Conservation (phyloP, 192 early-diverging fungal genomes). For the Dissophora ornata region DNA sequence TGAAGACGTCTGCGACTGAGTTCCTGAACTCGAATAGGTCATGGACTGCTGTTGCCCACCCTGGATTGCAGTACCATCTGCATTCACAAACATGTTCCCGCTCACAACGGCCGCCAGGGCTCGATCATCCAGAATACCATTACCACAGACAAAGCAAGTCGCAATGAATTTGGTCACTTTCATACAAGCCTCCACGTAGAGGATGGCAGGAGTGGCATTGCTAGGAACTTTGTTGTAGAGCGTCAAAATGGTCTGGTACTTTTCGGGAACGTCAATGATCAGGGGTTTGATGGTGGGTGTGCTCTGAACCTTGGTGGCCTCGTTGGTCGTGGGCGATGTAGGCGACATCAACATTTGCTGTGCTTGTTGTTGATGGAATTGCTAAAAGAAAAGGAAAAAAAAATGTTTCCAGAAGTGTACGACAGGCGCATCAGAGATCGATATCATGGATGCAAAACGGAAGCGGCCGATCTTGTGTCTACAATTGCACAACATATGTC, state of each 20-base stretch:
- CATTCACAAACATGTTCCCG: slow-evolving; percentile 34
- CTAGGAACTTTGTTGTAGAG: slow-evolving; percentile 70
- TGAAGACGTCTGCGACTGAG: slow-evolving; percentile 22
- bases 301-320: slow-evolving; percentile 26
- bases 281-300: slow-evolving; percentile 49
- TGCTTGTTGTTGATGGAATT: slow-evolving; percentile 37
- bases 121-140: slow-evolving; percentile 43
- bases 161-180: slow-evolving; percentile 75
- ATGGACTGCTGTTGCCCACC: slow-evolving; percentile 21
- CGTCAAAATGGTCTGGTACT: slow-evolving; percentile 71
- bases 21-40: slow-evolving; percentile 24
- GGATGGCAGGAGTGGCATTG: slow-evolving; percentile 64
- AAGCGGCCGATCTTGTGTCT: no score
- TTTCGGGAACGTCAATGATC: slow-evolving; percentile 70
- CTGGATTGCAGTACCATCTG: slow-evolving; percentile 1
- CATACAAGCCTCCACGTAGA: slow-evolving; percentile 74
- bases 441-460: no score
- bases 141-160: slow-evolving; percentile 51
- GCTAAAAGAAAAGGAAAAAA: slow-evolving; percentile 10
- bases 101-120: slow-evolving; percentile 46
- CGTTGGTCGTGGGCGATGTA: slow-evolving; percentile 41
- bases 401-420: no score
- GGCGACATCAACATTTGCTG: slow-evolving; percentile 35
- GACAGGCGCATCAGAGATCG: no score
- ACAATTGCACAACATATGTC: no score